phyloP scores from a whole-genome alignment of 2,329 filamentous ascomycete species.

The Colletotrichum sp. region DNA sequence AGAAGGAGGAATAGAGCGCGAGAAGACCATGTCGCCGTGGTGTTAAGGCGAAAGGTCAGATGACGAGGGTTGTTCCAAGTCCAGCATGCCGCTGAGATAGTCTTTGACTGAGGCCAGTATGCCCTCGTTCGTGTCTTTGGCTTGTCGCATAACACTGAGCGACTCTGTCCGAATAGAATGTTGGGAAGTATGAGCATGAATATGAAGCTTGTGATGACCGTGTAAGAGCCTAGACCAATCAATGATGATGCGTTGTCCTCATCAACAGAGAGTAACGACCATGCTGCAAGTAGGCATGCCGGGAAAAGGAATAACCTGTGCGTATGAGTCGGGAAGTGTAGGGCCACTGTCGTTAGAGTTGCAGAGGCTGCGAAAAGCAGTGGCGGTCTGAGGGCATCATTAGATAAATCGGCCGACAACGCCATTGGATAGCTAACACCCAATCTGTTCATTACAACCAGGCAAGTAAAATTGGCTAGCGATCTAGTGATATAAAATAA shows the following conservation, averaged over 20 bases:
- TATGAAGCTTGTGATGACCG: background rate
- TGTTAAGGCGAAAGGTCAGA: background rate
- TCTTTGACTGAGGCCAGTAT: background rate
- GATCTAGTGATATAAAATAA: background rate
- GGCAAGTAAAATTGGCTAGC: accelerated
- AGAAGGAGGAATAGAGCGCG: background rate
- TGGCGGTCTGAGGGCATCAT: background rate
- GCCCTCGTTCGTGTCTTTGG: background rate
- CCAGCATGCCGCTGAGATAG: background rate
- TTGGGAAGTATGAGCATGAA: background rate
- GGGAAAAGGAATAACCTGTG: background rate
- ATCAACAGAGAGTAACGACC: background rate
- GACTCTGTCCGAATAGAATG: background rate
- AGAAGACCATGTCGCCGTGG: background rate
- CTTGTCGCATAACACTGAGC: background rate
- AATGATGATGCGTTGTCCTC: background rate
- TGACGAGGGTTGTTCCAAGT: background rate
- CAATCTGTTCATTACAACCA: background rate
- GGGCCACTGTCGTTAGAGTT: background rate
- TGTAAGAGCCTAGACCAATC: background rate
- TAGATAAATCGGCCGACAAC: background rate
- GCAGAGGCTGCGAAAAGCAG: background rate
- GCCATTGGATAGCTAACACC: background rate
- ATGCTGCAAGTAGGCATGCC: background rate
- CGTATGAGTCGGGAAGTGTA: background rate